A percentile compares a stretch with the other conserved stretches of the same genome.
These are phyloP conservation scores for Colletotrichum lentis DNA, from an alignment of 2,329 filamentous ascomycete species.

Conservation along the genomic window DNA sequence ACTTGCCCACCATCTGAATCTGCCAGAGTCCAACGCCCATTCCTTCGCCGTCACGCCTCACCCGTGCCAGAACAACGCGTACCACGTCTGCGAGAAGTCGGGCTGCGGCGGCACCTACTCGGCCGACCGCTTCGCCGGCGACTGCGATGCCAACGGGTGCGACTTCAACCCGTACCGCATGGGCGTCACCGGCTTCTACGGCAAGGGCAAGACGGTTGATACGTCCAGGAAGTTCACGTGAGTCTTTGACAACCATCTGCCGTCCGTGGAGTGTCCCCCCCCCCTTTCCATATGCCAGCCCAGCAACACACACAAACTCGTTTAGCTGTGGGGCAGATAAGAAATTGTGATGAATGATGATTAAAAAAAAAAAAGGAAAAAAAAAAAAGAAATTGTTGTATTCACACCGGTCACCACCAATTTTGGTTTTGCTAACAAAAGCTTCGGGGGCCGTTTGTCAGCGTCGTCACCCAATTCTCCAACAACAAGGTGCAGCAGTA, in stretches of 20 bases:
- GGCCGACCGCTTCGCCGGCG: conserved; percentile 60
- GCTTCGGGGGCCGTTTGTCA: no score
- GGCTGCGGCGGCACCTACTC: conserved; percentile 59
- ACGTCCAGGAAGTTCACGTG: conserved; percentile 62
- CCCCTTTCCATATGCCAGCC: no score
- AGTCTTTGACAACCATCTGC: neutral
- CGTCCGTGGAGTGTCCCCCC: no score
- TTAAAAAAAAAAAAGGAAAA: no score
- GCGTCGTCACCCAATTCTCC: conserved; percentile 69
- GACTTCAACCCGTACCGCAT: conserved; percentile 72
- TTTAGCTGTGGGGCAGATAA: neutral
- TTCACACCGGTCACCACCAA: no score
- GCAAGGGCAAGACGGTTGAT: conserved; percentile 64
- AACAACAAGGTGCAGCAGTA: conserved; percentile 62
- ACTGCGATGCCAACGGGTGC: conserved; percentile 72
- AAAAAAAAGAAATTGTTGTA: no score
- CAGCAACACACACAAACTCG: no score
- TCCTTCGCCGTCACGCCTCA: conserved; percentile 66
- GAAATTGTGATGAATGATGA: no score
- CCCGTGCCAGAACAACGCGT: conserved; percentile 57
- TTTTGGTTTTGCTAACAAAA: no score
- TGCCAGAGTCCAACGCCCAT: conserved; percentile 60
- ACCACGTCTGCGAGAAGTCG: conserved; percentile 47
- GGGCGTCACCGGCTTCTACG: conserved; percentile 68
- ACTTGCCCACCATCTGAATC: no score